Conservation (phyloP, 2,329 filamentous ascomycete species). For the Talaromyces sp. region DNA sequence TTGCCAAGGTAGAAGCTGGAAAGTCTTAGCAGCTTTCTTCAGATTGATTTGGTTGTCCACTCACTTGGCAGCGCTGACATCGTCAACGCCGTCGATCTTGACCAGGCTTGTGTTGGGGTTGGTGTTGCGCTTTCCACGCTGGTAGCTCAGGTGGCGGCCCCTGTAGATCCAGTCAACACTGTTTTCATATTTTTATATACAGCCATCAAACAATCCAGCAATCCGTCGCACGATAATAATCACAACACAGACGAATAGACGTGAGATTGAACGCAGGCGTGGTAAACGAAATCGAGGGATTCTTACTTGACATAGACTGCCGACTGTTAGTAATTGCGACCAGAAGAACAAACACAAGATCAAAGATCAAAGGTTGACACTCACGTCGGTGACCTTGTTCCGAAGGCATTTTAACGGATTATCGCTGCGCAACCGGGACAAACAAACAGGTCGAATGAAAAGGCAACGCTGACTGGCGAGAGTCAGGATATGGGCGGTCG, state of each 20-base stretch:
- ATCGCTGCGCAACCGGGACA: conserved; percentile 38
- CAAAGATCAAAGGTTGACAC: conserved; percentile 36
- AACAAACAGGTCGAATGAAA: conserved; percentile 35
- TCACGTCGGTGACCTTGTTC: conserved; percentile 84
- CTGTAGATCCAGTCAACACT: conserved; percentile 46
- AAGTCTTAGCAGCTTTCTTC: conserved; percentile 25
- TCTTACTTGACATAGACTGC: conserved; percentile 88
- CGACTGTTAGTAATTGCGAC: background rate
- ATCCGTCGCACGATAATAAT: background rate
- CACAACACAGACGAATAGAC: background rate
- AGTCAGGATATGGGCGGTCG: conserved; percentile 25
- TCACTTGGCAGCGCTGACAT: conserved; percentile 80
- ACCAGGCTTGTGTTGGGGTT: conserved; percentile 86
- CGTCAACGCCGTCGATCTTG: conserved; percentile 97
- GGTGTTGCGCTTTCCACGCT: conserved; percentile 87
- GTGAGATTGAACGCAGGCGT: background rate
- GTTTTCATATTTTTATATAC: conserved; percentile 11
- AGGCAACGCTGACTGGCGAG: conserved; percentile 35
- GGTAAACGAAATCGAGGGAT: conserved; percentile 14
- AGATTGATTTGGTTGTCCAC: conserved; percentile 12
- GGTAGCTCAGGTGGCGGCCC: conserved; percentile 97
- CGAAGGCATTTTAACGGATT: conserved; percentile 72
- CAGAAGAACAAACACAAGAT: background rate
- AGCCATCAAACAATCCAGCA: background rate
- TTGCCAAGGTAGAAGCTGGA: conserved; percentile 90